These are phyloP conservation scores for Coprinopsis strossmayeri DNA, from an alignment of 768 basidiomycete genomes.

Conservation along the genomic window DNA sequence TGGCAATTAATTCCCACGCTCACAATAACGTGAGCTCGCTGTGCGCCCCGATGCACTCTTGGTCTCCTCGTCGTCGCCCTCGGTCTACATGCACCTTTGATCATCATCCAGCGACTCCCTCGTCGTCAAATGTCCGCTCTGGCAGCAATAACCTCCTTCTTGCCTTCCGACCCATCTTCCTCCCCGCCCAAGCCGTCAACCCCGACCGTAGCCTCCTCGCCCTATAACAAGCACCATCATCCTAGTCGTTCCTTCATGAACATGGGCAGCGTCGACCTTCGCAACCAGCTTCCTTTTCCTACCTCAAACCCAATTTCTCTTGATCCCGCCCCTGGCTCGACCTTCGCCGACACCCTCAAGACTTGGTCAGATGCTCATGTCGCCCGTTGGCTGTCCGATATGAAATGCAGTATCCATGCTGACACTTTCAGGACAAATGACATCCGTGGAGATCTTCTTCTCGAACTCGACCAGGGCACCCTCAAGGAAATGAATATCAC, in stretches of 20 bases:
- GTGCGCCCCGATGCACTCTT: constrained; percentile 10
- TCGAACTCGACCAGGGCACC: constrained; percentile 84
- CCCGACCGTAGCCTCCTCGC: constrained; percentile 35
- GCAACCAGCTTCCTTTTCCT: constrained; percentile 36
- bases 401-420: constrained; percentile 66
- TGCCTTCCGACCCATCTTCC: constrained; percentile 27
- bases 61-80: neutral
- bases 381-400: constrained; percentile 70
- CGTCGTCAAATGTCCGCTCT: constrained; percentile 23
- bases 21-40: constrained; percentile 4
- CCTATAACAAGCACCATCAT: constrained; percentile 27
- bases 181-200: constrained; percentile 36
- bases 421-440: constrained; percentile 76
- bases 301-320: constrained; percentile 24
- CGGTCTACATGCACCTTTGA: neutral
- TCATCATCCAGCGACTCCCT: neutral
- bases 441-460: constrained; percentile 84
- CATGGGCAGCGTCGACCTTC: constrained; percentile 28
- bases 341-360: constrained; percentile 56
- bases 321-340: constrained; percentile 53
- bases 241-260: constrained; percentile 34
- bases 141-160: constrained; percentile 23
- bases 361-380: constrained; percentile 73
- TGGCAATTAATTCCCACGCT: no score
- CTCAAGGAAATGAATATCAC: constrained; percentile 87